Percentiles rank a stretch among this genome's conserved stretches.
These are phyloP conservation scores for Postia placenta DNA, from an alignment of 768 basidiomycete genomes.

Conservation along the genomic window DNA sequence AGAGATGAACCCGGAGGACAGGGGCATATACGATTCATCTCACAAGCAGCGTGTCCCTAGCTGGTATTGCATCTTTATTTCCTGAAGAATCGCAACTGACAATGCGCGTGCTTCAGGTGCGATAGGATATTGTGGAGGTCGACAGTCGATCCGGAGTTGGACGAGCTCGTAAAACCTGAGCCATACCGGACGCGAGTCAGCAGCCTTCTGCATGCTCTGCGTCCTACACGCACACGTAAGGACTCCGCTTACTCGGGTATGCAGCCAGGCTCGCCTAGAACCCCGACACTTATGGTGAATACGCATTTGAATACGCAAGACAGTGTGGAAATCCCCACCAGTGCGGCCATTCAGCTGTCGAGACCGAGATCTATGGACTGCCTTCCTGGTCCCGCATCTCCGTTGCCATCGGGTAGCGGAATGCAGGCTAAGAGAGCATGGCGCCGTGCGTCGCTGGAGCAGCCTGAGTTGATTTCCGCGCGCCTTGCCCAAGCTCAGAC, in stretches of 20 bases:
- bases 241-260: too few relatives aligned
- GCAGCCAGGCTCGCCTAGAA: too few relatives aligned
- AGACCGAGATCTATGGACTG: conserved; percentile 2
- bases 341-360: too few relatives aligned
- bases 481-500: conserved; percentile 3
- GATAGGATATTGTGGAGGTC: conserved; percentile 83
- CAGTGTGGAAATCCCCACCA: too few relatives aligned
- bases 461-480: background rate
- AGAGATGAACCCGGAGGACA: conserved; percentile 42
- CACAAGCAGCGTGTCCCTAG: conserved; percentile 79
- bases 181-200: conserved; percentile 41
- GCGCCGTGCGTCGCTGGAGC: background rate
- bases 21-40: conserved; percentile 76
- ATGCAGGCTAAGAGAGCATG: background rate
- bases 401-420: too few relatives aligned
- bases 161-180: conserved; percentile 26
- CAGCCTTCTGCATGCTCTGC: conserved; percentile 51
- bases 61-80: conserved; percentile 39
- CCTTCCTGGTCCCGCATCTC: background rate
- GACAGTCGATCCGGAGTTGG: conserved; percentile 46
- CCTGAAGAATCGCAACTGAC: background rate
- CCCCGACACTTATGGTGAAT: too few relatives aligned
- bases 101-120: conserved; percentile 52
- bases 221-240: conserved; percentile 29
- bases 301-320: too few relatives aligned